Evolutionary conservation across 768 basidiomycete genomes (phyloP), one percentile per base, ranked within the genome.

Genomic region (Russula lepida): DNA sequence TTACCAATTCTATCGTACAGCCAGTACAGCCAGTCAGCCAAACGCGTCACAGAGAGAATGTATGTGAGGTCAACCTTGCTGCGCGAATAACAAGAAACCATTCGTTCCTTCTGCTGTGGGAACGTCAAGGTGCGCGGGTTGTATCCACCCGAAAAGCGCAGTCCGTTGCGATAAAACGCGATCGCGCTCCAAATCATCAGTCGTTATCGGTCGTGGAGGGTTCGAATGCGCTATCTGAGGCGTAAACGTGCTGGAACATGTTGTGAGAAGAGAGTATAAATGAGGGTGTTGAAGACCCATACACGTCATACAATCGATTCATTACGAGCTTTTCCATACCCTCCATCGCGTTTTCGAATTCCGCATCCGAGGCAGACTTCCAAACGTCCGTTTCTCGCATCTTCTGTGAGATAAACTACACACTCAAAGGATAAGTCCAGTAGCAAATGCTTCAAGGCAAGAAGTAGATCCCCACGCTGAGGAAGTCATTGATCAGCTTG

Each of bases 281-380:
- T 53, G 19, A 44, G 13, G 28, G 51, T 12, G 12, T 64, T 33
- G 43, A 44, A n/a, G 25, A 52, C 5, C 15, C 83, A 89, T 70
- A 98, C 95, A 90, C 92, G 68, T 94, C 92, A 72, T 97, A 98
- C 55, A 98, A 75, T 54, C 93, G 79, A 68, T 98, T 99, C 97
- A 99, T 98, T 66, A 99, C 97, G 7, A 99, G 81, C 73, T 99
- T 99, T 79, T 99, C 97, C 92, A 98, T 98, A 54, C 94, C 95
- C 74, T 99, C 97, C 78, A 93, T 83, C 0, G 94, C 92, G 68
- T 95, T 95, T 56, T 98, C 97, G 66, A 99, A 98, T 72, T 98
- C 94, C 6, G 77, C 74, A 23, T 92, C 86, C 2, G 85, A 79
- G 1, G 81, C 81, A 60, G 84, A 84, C 69, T 83, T 83, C 95